Evolutionary conservation across 192 early-diverging fungal species (phyloP).

Genomic region (Geranomyces variabilis): DNA sequence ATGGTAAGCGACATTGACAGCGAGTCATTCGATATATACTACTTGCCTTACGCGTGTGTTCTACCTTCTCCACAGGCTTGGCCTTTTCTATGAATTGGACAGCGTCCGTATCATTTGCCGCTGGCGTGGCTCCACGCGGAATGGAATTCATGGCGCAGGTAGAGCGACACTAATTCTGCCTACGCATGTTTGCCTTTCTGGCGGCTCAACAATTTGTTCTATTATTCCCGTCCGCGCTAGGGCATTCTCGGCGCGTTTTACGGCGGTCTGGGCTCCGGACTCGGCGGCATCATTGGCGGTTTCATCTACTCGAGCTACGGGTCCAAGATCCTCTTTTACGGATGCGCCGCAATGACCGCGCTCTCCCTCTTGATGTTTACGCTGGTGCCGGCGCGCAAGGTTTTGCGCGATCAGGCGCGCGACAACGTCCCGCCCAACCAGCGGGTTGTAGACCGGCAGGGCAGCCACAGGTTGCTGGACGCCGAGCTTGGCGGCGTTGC

Average conservation of each 20-base stretch:
- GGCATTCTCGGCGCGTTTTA: slow-evolving; percentile 39
- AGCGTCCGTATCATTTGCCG: slow-evolving; percentile 29
- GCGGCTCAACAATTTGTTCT: neutral
- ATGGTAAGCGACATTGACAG: slow-evolving; percentile 9
- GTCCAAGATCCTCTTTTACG: slow-evolving; percentile 18
- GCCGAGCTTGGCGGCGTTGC: neutral
- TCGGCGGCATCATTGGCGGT: slow-evolving; percentile 35
- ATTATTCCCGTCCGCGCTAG: neutral
- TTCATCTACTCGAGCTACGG: slow-evolving; percentile 28
- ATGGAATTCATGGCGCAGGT: slow-evolving; percentile 41
- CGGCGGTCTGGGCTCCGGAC: slow-evolving; percentile 31
- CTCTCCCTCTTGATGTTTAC: slow-evolving; percentile 13
- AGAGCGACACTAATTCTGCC: too few species aligned
- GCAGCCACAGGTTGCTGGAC: slow-evolving; percentile 20
- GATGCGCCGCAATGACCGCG: slow-evolving; percentile 24
- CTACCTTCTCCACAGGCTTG: slow-evolving; percentile 4
- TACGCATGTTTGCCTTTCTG: too few species aligned
- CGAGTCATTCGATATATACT: neutral
- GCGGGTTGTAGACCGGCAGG: slow-evolving; percentile 14
- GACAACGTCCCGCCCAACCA: slow-evolving; percentile 13
- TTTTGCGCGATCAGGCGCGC: neutral
- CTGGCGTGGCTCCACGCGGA: slow-evolving; percentile 22
- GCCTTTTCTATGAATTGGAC: slow-evolving; percentile 34
- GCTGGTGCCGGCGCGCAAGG: slow-evolving; percentile 21
- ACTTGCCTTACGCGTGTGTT: neutral